Conservation (phyloP, 345 rosid genomes). For the Camelina neglecta region DNA sequence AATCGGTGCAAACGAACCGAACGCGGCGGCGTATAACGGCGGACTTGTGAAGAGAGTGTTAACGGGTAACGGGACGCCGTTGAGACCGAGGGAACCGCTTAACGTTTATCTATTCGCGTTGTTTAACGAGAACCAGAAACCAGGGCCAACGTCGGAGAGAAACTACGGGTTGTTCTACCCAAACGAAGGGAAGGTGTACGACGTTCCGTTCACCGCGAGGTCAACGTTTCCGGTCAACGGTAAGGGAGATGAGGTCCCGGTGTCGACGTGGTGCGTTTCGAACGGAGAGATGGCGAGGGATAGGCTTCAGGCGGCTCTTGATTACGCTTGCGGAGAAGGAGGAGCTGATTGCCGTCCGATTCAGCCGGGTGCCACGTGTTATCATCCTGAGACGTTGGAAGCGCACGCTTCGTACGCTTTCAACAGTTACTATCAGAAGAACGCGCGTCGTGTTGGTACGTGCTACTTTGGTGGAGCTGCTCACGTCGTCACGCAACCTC, state of each 20-base stretch:
- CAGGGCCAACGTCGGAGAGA: conserved; percentile 86
- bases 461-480: conserved; percentile 80
- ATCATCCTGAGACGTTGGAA: conserved; percentile 57
- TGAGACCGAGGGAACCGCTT: conserved; percentile 47
- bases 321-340: conserved; percentile 90
- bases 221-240: conserved; percentile 39
- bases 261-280: conserved; percentile 84
- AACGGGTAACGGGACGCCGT: conserved; percentile 37
- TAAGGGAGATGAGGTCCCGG: conserved; percentile 44
- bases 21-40: conserved; percentile 41
- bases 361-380: conserved; percentile 75
- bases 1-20: conserved; percentile 17
- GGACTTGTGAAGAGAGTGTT: conserved; percentile 38
- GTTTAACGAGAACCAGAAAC: conserved; percentile 78
- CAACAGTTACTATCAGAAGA: conserved; percentile 88
- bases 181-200: conserved; percentile 61
- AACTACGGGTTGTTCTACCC: conserved; percentile 90
- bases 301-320: conserved; percentile 67
- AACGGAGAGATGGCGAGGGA: conserved; percentile 45
- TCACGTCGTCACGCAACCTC: conserved; percentile 68
- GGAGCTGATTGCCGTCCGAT: conserved; percentile 89
- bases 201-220: conserved; percentile 46
- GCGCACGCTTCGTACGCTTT: conserved; percentile 94
- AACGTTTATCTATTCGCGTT: conserved; percentile 75
- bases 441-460: conserved; percentile 62